Conservation (phyloP, 345 rosid species). For the Eucalyptus sp. region DNA sequence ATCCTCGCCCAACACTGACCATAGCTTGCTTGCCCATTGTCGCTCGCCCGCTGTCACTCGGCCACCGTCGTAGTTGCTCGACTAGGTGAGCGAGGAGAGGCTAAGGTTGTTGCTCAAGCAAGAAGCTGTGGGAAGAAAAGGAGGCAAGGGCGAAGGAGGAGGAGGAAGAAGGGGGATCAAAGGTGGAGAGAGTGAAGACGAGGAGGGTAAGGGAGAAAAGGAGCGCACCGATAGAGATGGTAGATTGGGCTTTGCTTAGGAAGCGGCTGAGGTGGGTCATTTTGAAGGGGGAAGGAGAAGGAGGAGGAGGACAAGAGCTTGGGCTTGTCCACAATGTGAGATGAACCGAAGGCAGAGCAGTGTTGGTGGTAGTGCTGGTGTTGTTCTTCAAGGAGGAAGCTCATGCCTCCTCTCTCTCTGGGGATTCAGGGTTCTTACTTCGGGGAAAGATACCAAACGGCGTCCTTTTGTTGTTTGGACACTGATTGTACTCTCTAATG, state of each 20-base stretch:
- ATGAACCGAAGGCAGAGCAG: neutral
- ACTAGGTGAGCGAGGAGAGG: constrained; percentile 18
- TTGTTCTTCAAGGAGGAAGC: constrained; percentile 40
- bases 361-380: neutral
- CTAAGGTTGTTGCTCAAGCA: neutral
- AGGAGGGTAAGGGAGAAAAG: constrained; percentile 57
- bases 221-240: constrained; percentile 63
- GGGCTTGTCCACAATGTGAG: neutral
- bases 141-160: no score
- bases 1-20: no score
- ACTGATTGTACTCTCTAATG: accelerated
- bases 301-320: neutral
- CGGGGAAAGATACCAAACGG: no score
- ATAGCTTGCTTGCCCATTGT: no score
- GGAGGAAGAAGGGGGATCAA: constrained; percentile 85
- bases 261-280: constrained; percentile 32
- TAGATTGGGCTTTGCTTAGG: constrained; percentile 59
- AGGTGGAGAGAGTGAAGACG: constrained; percentile 77
- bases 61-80: neutral
- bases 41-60: no score
- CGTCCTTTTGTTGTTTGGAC: no score
- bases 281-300: neutral
- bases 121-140: neutral
- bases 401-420: constrained; percentile 9
- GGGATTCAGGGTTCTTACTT: no score